Evolutionary conservation across 129 eudicot genomes (phyloP).

Genomic region (Escallonia rubra): DNA sequence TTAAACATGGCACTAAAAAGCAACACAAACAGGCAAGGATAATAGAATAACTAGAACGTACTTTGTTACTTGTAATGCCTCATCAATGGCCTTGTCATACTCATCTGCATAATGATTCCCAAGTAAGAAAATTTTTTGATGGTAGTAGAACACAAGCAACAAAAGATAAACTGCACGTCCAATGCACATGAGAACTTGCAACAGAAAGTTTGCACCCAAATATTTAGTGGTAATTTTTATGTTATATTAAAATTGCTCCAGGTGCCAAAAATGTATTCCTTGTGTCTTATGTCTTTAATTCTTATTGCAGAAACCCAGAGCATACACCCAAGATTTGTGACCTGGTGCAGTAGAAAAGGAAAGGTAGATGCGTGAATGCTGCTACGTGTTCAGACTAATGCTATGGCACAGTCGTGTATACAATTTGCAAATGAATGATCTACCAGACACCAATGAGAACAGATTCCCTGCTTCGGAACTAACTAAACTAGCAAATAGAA

Average conservation of each 20-base stretch:
- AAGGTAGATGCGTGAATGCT: too few species aligned
- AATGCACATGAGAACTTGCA: neutral
- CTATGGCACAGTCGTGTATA: too few species aligned
- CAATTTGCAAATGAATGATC: too few species aligned
- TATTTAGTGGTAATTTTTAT: neutral
- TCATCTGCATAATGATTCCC: conserved; percentile 51
- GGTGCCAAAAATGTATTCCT: neutral
- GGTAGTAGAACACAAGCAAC: conserved; percentile 1
- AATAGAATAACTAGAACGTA: conserved; percentile 21
- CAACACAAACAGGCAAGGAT: conserved; percentile 2
- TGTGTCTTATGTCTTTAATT: neutral
- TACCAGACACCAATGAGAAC: too few species aligned
- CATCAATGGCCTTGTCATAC: conserved; percentile 61
- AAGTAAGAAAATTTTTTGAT: conserved; percentile 3
- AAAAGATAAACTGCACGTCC: neutral
- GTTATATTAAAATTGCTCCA: too few species aligned
- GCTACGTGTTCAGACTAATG: too few species aligned
- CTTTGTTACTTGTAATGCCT: conserved; percentile 59
- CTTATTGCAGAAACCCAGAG: neutral
- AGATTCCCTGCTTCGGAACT: too few species aligned
- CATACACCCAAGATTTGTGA: too few species aligned
- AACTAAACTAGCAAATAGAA: too few species aligned
- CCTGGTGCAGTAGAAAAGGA: too few species aligned
- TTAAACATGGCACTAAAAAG: neutral
- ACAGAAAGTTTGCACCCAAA: neutral